Base-by-base conservation (phyloP, 2,329 filamentous ascomycete genomes). In the Ambrosiella cleistominuta region DNA sequence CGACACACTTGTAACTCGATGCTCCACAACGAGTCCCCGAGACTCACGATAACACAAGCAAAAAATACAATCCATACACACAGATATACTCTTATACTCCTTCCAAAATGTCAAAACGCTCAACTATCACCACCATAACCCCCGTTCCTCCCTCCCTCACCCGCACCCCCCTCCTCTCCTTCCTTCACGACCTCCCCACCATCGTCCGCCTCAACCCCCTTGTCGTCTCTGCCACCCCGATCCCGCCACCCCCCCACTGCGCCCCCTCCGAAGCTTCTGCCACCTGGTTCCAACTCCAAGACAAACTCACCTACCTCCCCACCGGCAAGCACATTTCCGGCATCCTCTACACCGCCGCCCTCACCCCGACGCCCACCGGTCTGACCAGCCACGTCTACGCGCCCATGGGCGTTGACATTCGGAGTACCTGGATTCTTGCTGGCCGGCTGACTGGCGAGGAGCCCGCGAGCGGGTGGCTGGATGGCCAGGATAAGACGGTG, bases 121-220 rank as follows among this genome's bases (percentile, higher is more conserved):
- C 77, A 13, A 74, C 81, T 38, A 88, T 90, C 71, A 93, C 86
- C 44, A 85, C 80, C 51, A 81, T 90, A 64, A 93, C 86, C 36
- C 85, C 88, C 15, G 76, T 95, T 38, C 88, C 89, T 7, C 64
- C 78, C 1, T 74, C 75, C 63, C 78, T 93, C 63, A 75, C 80
- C 53, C 80, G 87, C 57, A 76, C 84, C 63, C 76, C 79, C n/a
- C 86, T 87, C 47, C 68, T 94, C 62, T 75, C 80, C 57, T 86
- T 87, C 63, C 80, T 95, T 38, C 86, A 88, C 68, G 77, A 85
- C 68, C 88, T 94, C 70, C 68, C 76, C 54, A 82, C 82, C 64
- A 94, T 95, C 83, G 94, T 95, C 65, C 84, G 91, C 66, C 74
- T 95, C 59, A 95, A 94, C 68, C 88, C 88, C 1, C 75, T 94